Evolutionary conservation across 2,329 filamentous ascomycete genomes (phyloP), one percentile per base, ranked within the genome.

Genomic region (Cercospora sp.): DNA sequence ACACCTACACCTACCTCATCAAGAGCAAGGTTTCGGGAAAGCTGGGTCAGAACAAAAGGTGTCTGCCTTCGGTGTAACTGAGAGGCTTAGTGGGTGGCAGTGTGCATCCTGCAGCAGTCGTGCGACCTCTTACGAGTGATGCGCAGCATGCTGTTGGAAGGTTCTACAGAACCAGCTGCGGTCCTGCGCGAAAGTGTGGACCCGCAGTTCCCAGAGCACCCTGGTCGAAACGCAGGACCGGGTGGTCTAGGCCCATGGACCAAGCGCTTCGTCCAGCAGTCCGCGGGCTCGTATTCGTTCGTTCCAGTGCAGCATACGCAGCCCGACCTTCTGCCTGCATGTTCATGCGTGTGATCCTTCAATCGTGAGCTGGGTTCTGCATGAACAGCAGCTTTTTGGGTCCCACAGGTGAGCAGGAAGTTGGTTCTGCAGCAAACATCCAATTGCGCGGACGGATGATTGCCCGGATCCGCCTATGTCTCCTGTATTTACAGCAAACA

Each of bases 131-230:
- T 59, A 36, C 31, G 16, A 59, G 55, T 59, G 28, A 20, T 36
- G 31, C 28, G 31, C 16, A n/a, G 55, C 55, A 36, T 31, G 31
- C 55, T 59, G 28, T 33, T 23, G 48, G 48, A 31, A 59, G 28
- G 55, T 59, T 59, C 55, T 36, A 59, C 55, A 59, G 28, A 58
- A 58, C 36, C 55, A 31, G 26, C 28, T 58, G 55, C 28, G 30
- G 8, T 58, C 9, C 30, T 18, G n/a, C 55, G 55, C 55, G 20
- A 28, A 36, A 59, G 55, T 20, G n/a, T 31, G 55, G 36, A 59
- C 55, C 55, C 55, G 30, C 55, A 59, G 5, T 57, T 59, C 31
- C 31, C 16, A 36, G 16, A 36, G 28, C 55, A 59, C 55, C 55
- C 55, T 28, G 30, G 55, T 59, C 55, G 28, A 59, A 59, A 33